A percentile compares a stretch with the other conserved stretches of the same genome.
Evolutionary conservation across 345 rosid genomes (phyloP).

Genomic region (Ailanthus altissimus): DNA sequence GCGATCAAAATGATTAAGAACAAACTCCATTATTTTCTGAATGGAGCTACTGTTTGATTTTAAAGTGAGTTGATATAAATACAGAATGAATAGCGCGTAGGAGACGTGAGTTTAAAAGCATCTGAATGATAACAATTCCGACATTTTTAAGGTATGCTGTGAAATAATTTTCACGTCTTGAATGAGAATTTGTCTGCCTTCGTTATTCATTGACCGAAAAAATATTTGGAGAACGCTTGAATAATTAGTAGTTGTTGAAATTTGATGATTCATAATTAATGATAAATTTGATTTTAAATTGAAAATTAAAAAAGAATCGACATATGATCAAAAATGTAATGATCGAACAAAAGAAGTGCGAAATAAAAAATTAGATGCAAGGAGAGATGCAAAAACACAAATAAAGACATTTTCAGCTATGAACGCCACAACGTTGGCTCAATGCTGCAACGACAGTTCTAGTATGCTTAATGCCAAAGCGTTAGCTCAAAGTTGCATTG

Average conservation of each 20-base stretch:
- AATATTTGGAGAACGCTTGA: constrained; percentile 9
- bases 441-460: too few species aligned
- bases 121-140: background rate
- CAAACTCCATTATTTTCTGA: background rate
- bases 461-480: too few species aligned
- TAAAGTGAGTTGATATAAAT: background rate
- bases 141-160: background rate
- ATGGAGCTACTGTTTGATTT: background rate
- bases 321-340: too few species aligned
- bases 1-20: background rate
- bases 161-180: constrained; percentile 11
- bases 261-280: too few species aligned
- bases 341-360: too few species aligned
- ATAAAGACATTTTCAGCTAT: too few species aligned
- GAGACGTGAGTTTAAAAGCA: background rate
- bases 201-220: constrained; percentile 24
- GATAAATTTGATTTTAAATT: too few species aligned
- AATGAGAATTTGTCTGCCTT: background rate
- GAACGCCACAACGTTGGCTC: too few species aligned
- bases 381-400: too few species aligned
- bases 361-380: too few species aligned
- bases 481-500: too few species aligned
- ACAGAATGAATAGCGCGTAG: background rate
- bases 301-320: too few species aligned
- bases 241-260: background rate